Percentiles rank a stretch among this genome's conserved stretches.
These are phyloP conservation scores for Melastoma malabathricum DNA, from an alignment of 345 rosid genomes.

Conservation along the genomic window DNA sequence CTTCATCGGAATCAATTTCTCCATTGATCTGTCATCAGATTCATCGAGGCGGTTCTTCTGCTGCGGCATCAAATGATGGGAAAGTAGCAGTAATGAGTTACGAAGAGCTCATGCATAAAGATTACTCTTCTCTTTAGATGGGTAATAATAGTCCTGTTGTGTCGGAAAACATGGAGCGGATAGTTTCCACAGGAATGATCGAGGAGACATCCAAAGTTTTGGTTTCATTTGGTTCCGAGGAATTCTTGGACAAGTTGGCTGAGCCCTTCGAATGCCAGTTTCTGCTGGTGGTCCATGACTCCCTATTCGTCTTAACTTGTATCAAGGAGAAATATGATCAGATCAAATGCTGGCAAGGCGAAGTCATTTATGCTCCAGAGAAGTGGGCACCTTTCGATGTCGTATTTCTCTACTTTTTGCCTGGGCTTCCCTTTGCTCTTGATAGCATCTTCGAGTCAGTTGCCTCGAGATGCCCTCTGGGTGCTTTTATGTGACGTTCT, in stretches of 20 bases:
- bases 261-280: slow-evolving; percentile 37
- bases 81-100: slow-evolving; percentile 23
- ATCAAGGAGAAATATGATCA: slow-evolving; percentile 68
- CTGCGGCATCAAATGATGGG: slow-evolving; percentile 40
- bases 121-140: slow-evolving; percentile 80
- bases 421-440: slow-evolving; percentile 56
- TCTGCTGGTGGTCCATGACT: slow-evolving; percentile 73
- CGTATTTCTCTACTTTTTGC: slow-evolving; percentile 70
- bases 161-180: slow-evolving; percentile 27
- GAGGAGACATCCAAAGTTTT: slow-evolving; percentile 49
- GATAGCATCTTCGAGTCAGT: slow-evolving; percentile 43
- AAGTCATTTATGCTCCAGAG: slow-evolving; percentile 56
- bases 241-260: slow-evolving; percentile 50
- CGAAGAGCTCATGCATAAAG: slow-evolving; percentile 64
- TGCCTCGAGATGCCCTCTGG: slow-evolving; percentile 45
- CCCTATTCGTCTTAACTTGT: slow-evolving; percentile 59
- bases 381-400: slow-evolving; percentile 84
- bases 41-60: slow-evolving; percentile 1
- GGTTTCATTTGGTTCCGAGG: slow-evolving; percentile 59
- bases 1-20: too few relatives aligned
- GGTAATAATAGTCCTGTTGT: slow-evolving; percentile 35
- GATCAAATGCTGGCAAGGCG: slow-evolving; percentile 97
- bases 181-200: slow-evolving; percentile 57
- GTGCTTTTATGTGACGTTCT: slow-evolving; percentile 20
- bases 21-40: too few relatives aligned